These are phyloP conservation scores for Melaleuca alternifolia DNA, from an alignment of 345 rosid species.

Conservation along the genomic window DNA sequence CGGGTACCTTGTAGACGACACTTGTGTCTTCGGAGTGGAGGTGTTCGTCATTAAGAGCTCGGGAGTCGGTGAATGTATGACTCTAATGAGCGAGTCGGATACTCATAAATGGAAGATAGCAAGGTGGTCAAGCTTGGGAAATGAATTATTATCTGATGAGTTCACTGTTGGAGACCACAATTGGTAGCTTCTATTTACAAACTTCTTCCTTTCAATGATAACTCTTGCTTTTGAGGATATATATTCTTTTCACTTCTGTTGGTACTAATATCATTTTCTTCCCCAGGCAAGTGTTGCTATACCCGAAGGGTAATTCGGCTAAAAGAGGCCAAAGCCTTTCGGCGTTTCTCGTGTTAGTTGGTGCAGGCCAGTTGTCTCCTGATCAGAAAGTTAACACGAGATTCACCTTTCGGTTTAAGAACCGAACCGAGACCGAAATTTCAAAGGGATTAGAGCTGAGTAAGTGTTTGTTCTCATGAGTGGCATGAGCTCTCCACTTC, in stretches of 20 bases:
- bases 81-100: neutral
- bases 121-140: neutral
- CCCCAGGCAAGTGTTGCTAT: neutral
- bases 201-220: neutral
- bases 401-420: neutral
- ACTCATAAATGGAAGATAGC: neutral
- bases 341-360: neutral
- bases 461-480: neutral
- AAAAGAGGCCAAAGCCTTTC: neutral
- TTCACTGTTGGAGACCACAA: neutral
- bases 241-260: neutral
- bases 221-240: neutral
- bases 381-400: neutral
- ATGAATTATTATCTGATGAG: neutral
- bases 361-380: neutral
- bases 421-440: neutral
- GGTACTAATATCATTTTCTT: neutral
- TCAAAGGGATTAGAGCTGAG: too few relatives aligned
- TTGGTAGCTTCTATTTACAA: neutral
- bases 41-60: neutral
- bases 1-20: slow-evolving; percentile 1
- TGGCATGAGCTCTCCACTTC: neutral
- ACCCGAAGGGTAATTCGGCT: neutral
- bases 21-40: slow-evolving; percentile 1
- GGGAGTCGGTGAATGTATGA: neutral